Percentiles rank a stretch among this genome's conserved stretches.
Conservation (phyloP, 768 basidiomycete genomes). For the Mycena crocata region DNA sequence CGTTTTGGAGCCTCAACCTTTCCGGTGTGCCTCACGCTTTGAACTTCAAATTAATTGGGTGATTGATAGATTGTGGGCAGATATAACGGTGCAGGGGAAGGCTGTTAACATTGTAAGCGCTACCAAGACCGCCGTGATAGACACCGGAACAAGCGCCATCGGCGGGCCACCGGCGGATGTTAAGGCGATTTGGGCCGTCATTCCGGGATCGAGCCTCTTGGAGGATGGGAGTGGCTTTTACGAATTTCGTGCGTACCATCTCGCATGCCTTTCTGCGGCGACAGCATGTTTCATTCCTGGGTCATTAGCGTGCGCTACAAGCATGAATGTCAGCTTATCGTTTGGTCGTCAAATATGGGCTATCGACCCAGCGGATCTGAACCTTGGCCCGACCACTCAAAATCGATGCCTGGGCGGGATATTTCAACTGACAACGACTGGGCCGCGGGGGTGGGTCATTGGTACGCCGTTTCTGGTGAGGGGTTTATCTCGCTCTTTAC, state of each 20-base stretch:
- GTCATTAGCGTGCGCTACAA: not conserved
- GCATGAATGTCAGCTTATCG: not conserved
- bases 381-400: not conserved
- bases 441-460: not conserved
- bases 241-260: conserved; percentile 4
- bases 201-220: not conserved
- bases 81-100: not conserved
- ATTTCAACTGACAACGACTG: not conserved
- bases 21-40: not conserved
- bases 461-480: not conserved
- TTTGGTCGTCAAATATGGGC: not conserved
- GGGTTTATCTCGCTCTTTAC: not conserved
- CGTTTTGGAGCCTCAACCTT: not conserved
- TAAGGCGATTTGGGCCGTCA: not conserved
- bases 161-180: not conserved
- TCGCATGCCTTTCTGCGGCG: not conserved
- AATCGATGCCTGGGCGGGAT: not conserved
- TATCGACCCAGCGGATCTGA: not conserved
- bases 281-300: not conserved
- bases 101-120: not conserved
- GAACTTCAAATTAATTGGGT: not conserved
- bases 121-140: not conserved
- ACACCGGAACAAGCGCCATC: not conserved
- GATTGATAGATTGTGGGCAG: not conserved
- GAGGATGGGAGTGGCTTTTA: not conserved